phyloP scores from a whole-genome alignment of 176 grass and related monocot genomes.

The Bolboschoenus planiculmis region DNA sequence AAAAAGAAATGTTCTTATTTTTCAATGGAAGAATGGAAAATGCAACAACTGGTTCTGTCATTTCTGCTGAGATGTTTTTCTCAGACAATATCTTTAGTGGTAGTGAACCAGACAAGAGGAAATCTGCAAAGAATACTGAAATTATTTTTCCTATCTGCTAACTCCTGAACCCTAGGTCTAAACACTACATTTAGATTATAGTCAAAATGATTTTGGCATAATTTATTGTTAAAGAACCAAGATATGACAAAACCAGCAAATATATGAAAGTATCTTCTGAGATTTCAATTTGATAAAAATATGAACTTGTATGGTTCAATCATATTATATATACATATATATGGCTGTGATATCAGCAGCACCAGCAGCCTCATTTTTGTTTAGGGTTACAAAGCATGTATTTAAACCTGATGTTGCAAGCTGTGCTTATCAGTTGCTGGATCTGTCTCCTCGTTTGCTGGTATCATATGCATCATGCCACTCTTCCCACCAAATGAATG shows the following conservation, averaged over 20 bases:
- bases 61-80: not conserved
- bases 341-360: not conserved
- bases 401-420: not conserved
- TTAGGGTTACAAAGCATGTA: not conserved
- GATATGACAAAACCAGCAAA: too few relatives aligned
- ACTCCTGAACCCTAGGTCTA: too few relatives aligned
- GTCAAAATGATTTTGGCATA: too few relatives aligned
- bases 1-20: not conserved
- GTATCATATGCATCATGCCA: not conserved
- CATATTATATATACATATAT: too few relatives aligned
- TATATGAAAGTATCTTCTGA: too few relatives aligned
- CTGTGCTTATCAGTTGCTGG: not conserved
- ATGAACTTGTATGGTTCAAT: not conserved
- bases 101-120: not conserved
- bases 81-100: not conserved
- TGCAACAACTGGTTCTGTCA: not conserved
- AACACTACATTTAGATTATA: too few relatives aligned
- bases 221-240: too few relatives aligned
- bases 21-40: not conserved
- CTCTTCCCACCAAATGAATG: not conserved
- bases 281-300: too few relatives aligned
- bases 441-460: not conserved
- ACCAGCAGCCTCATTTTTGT: not conserved
- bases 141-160: too few relatives aligned
- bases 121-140: not conserved